Evolutionary conservation across 768 basidiomycete species (phyloP).

Genomic region (Leccinum barrowsii): DNA sequence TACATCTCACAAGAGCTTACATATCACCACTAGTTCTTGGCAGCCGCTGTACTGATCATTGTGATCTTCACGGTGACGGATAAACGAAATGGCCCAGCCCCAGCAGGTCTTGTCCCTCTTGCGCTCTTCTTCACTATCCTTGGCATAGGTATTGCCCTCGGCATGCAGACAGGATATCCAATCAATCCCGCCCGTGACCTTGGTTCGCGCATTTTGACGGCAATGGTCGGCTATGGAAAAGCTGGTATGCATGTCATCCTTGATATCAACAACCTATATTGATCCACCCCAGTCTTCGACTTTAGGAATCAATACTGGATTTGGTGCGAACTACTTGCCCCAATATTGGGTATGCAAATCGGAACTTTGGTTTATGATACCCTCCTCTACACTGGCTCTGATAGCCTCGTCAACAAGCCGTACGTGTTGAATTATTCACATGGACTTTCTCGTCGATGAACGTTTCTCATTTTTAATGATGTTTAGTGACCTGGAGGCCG

Average conservation of each 20-base stretch:
- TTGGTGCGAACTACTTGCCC: slow-evolving; percentile 61
- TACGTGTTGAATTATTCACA: slow-evolving; percentile 20
- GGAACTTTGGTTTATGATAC: slow-evolving; percentile 58
- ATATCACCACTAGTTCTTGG: slow-evolving; percentile 43
- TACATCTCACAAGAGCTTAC: neutral
- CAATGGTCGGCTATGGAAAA: slow-evolving; percentile 67
- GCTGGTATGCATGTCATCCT: slow-evolving; percentile 36
- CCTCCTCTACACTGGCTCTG: slow-evolving; percentile 53
- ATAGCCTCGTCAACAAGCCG: slow-evolving; percentile 54
- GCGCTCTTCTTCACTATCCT: slow-evolving; percentile 54
- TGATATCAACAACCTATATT: neutral
- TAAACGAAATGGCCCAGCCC: slow-evolving; percentile 45
- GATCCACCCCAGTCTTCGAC: slow-evolving; percentile 15
- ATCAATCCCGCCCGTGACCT: slow-evolving; percentile 73
- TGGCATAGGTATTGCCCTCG: slow-evolving; percentile 54
- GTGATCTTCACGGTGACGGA: slow-evolving; percentile 54
- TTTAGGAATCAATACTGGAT: slow-evolving; percentile 64
- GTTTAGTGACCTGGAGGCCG: slow-evolving; percentile 9
- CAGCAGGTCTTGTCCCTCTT: slow-evolving; percentile 51
- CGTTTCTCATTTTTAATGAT: neutral
- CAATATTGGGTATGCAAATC: slow-evolving; percentile 54
- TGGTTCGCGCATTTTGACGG: slow-evolving; percentile 62
- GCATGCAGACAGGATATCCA: slow-evolving; percentile 64
- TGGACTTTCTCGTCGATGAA: neutral
- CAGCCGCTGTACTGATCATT: slow-evolving; percentile 52